phyloP scores from a whole-genome alignment of 1,284 basidiomycete species.

The Puccinia coronata region DNA sequence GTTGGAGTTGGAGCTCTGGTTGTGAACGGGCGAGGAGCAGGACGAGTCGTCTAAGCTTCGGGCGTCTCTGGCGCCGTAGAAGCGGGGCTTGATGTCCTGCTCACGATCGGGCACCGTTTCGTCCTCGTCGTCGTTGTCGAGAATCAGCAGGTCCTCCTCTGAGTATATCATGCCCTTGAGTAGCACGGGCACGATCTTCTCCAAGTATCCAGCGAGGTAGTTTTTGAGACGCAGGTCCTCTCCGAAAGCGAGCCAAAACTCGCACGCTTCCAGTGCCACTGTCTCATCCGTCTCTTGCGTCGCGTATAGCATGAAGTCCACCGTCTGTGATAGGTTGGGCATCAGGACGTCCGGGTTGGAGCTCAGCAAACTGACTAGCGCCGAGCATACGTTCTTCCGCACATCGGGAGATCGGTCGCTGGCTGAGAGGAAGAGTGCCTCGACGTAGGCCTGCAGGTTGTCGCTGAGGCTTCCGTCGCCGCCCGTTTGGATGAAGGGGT shows the following conservation, averaged over 20 bases:
- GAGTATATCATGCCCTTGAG: slow-evolving; percentile 97
- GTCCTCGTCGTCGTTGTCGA: slow-evolving; percentile 74
- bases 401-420: slow-evolving; percentile 92
- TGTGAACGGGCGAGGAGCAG: slow-evolving; percentile 6
- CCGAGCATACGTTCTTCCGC: slow-evolving; percentile 92
- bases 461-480: slow-evolving; percentile 78
- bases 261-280: slow-evolving; percentile 94
- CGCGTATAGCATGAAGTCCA: slow-evolving; percentile 98
- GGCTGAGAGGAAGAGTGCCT: slow-evolving; percentile 88
- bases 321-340: slow-evolving; percentile 91
- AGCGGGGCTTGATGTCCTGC: slow-evolving; percentile 91
- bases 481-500: slow-evolving; percentile 81
- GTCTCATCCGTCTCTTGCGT: slow-evolving; percentile 94
- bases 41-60: slow-evolving; percentile 54
- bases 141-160: slow-evolving; percentile 91
- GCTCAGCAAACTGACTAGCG: slow-evolving; percentile 87
- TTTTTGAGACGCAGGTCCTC: slow-evolving; percentile 84
- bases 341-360: slow-evolving; percentile 95
- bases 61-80: slow-evolving; percentile 81
- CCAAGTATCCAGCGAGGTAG: slow-evolving; percentile 80
- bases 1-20: slow-evolving; percentile 13
- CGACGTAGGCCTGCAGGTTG: slow-evolving; percentile 90
- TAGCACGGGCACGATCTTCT: slow-evolving; percentile 85
- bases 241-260: slow-evolving; percentile 99
- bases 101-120: slow-evolving; percentile 82